Base-by-base conservation (phyloP, 176 grass and related monocot species). In the Elaeis guineensis region DNA sequence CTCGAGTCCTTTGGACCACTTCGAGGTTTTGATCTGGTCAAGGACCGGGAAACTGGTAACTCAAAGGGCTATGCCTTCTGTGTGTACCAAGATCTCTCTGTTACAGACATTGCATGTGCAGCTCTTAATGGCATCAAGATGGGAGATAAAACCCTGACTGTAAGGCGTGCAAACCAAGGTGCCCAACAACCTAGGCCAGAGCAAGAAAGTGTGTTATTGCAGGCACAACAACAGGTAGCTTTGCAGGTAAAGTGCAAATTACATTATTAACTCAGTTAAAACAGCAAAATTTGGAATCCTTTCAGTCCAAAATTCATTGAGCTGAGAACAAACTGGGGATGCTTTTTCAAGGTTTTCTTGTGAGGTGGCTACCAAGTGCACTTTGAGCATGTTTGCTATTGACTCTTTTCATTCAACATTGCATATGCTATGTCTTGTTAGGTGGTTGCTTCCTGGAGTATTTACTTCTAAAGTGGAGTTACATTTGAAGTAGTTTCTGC, bases 121-220 rank as follows among this genome's bases (percentile, higher is more conserved):
- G 93, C 93, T 39, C 87, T 97, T 66, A 97, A 97, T 75, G 93
- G 93, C 24, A 97, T 97, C 49, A 91, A 91, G 78, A 97, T 97
- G 93, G 93, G 93, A 57, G 93, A 97, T 73, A 97, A 97, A 77
- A 97, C 93, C 48, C 84, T 97, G 50, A 97, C 93, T 29, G 87
- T 97, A 59, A 82, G 87, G 59, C 81, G 93, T 26, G 93, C 93
- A 56, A 97, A 97, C 64, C 93, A 97, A 80, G 93, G 93, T 53
- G 54, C 81, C 16, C 25, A 79, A 44, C 93, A 97, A 39, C 87
- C 93, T 59, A 87, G 93, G 55, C 87, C 84, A 67, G 93, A 97
- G 51, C 93, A 97, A 75, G 93, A 92, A 72, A 89, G 32, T 52
- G 71, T 97, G 28, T 60, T 97, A 52, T 69, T 97, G 55, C 93